Evolutionary conservation across 441 rosid species (phyloP).

Genomic region (Hura crepitans): DNA sequence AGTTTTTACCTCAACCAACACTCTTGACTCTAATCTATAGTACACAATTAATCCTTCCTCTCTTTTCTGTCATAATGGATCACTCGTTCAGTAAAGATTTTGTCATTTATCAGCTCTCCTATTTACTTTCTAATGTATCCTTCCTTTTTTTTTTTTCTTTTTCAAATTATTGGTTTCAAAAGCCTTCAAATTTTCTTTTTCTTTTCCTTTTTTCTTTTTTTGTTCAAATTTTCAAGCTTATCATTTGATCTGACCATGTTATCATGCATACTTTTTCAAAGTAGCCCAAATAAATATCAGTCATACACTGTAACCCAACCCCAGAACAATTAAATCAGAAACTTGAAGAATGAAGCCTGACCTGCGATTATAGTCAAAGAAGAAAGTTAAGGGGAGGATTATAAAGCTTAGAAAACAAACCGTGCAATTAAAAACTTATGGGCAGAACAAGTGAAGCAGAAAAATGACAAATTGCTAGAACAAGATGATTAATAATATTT

Average conservation of each 20-base stretch:
- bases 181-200: not conserved
- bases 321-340: constrained; percentile 19
- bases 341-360: constrained; percentile 30
- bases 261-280: not conserved
- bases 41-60: not conserved
- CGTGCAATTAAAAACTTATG: not conserved
- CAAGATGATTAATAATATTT: constrained; percentile 3
- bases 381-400: constrained; percentile 28
- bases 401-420: constrained; percentile 15
- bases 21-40: not conserved
- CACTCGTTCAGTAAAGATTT: constrained; percentile 7
- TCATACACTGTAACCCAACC: constrained; percentile 10
- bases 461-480: not conserved
- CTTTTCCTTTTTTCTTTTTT: not conserved
- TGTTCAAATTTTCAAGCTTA: not conserved
- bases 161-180: not conserved
- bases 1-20: constrained; percentile 6
- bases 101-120: not conserved
- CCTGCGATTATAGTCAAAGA: constrained; percentile 32
- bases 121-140: not conserved
- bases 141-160: not conserved
- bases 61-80: not conserved
- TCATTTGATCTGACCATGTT: constrained; percentile 1
- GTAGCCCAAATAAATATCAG: constrained; percentile 3
- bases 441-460: not conserved